These are phyloP conservation scores for Neopestalotiopsis clavispora DNA, from an alignment of 2,329 filamentous ascomycete genomes.

Conservation along the genomic window DNA sequence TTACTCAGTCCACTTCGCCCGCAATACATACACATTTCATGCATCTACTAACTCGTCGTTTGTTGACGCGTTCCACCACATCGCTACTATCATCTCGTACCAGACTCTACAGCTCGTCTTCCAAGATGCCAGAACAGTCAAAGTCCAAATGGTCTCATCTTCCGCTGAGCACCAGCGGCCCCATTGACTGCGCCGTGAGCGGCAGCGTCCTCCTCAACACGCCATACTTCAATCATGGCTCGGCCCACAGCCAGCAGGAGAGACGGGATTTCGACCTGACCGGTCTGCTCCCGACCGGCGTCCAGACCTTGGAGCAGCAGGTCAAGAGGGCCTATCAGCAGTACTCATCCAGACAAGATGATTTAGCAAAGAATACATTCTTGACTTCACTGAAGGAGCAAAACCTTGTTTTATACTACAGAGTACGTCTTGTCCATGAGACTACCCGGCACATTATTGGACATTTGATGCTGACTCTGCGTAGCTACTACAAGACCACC, in stretches of 20 bases:
- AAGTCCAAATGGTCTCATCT: constrained; percentile 47
- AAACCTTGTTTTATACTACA: constrained; percentile 83
- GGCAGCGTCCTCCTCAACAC: constrained; percentile 65
- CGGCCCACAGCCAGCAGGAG: constrained; percentile 74
- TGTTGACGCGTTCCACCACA: not conserved
- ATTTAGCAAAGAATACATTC: constrained; percentile 86
- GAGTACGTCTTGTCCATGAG: constrained; percentile 46
- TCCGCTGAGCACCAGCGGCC: constrained; percentile 52
- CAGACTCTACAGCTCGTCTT: constrained; percentile 21
- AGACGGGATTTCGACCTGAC: constrained; percentile 71
- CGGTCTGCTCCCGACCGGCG: constrained; percentile 72
- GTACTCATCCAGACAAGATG: constrained; percentile 65
- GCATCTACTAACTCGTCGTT: not conserved
- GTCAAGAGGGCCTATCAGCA: constrained; percentile 80
- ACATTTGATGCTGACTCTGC: not conserved
- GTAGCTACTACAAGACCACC: constrained; percentile 74
- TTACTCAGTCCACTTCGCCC: not conserved
- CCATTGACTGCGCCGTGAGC: constrained; percentile 53
- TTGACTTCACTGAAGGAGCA: constrained; percentile 85
- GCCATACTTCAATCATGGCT: constrained; percentile 82
- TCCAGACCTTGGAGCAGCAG: constrained; percentile 80
- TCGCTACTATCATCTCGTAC: constrained; percentile 10
- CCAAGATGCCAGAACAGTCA: constrained; percentile 33
- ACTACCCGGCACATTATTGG: no score
- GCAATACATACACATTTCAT: not conserved